Percentiles rank a stretch among this genome's conserved stretches.
phyloP scores from a whole-genome alignment of 768 basidiomycete genomes.

The Lentinula raphanica region DNA sequence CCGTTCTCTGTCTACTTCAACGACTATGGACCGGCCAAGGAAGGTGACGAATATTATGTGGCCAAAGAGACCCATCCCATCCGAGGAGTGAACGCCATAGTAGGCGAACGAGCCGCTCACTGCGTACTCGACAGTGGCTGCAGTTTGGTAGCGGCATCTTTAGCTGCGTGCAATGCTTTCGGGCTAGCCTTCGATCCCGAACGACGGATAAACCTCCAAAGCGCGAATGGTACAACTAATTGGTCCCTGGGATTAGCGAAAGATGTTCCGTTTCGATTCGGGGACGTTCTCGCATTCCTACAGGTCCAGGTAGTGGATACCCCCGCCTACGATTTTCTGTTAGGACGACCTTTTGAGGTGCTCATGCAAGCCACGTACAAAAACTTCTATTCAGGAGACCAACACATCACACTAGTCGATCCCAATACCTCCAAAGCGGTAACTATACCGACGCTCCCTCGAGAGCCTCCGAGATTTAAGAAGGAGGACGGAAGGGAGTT shows the following conservation, averaged over 20 bases:
- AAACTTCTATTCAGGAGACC: neutral
- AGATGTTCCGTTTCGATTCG: neutral
- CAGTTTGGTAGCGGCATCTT: neutral
- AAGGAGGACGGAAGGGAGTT: neutral
- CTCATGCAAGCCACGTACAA: neutral
- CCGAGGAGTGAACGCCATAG: neutral
- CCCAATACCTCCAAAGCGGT: constrained; percentile 1
- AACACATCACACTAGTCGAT: constrained; percentile 3
- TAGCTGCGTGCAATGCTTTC: neutral
- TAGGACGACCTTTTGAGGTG: constrained; percentile 10
- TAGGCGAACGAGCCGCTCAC: neutral
- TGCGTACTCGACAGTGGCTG: neutral
- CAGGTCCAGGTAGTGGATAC: constrained; percentile 11
- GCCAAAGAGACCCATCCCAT: neutral
- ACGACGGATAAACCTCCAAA: neutral
- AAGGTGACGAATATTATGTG: neutral
- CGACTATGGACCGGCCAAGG: neutral
- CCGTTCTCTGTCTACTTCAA: neutral
- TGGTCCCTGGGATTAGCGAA: neutral
- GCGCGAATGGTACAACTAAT: neutral
- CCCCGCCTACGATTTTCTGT: constrained; percentile 10
- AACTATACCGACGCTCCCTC: constrained; percentile 2
- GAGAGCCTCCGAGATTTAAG: neutral
- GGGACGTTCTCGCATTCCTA: constrained; percentile 1
- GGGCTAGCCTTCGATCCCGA: neutral